A percentile compares a stretch with the other conserved stretches of the same genome.
Evolutionary conservation across 2,329 filamentous ascomycete species (phyloP).

Genomic region (Aspergillus sp.): DNA sequence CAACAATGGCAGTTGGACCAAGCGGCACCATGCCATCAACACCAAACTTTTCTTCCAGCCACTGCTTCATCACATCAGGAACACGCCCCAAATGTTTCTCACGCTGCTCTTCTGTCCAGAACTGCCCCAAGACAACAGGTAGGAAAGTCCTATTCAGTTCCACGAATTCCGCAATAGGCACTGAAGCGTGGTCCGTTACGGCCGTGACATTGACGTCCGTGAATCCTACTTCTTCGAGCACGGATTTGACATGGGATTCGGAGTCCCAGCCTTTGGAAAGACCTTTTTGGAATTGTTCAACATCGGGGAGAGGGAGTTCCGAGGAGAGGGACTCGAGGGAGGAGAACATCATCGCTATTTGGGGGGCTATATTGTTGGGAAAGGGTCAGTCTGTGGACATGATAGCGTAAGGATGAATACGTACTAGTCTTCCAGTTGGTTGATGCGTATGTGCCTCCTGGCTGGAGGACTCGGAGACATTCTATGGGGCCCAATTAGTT

Average conservation of each 20-base stretch:
- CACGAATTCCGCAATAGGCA: constrained; percentile 21
- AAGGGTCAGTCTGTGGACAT: background rate
- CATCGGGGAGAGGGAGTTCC: constrained; percentile 25
- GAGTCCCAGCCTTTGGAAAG: constrained; percentile 27
- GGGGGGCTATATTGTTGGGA: constrained; percentile 22
- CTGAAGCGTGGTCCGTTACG: constrained; percentile 13
- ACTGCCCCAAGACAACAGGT: constrained; percentile 20
- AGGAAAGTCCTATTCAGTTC: constrained; percentile 24
- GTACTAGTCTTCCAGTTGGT: constrained; percentile 37
- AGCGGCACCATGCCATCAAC: constrained; percentile 22
- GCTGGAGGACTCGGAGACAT: constrained; percentile 33
- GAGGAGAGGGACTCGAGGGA: constrained; percentile 28
- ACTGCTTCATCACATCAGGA: constrained; percentile 22
- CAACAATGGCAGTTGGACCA: constrained; percentile 31
- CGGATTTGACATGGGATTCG: constrained; percentile 19
- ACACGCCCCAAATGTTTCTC: constrained; percentile 21
- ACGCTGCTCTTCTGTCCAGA: constrained; percentile 32
- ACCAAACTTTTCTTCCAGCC: constrained; percentile 25
- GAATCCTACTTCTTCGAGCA: constrained; percentile 25
- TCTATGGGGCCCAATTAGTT: constrained; percentile 19
- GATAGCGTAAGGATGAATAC: constrained; percentile 1
- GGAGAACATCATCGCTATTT: constrained; percentile 25
- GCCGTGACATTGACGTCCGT: constrained; percentile 22
- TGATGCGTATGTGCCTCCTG: constrained; percentile 35
- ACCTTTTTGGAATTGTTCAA: constrained; percentile 19